Conservation (phyloP, 345 rosid genomes). For the Clarkia xantiana region DNA sequence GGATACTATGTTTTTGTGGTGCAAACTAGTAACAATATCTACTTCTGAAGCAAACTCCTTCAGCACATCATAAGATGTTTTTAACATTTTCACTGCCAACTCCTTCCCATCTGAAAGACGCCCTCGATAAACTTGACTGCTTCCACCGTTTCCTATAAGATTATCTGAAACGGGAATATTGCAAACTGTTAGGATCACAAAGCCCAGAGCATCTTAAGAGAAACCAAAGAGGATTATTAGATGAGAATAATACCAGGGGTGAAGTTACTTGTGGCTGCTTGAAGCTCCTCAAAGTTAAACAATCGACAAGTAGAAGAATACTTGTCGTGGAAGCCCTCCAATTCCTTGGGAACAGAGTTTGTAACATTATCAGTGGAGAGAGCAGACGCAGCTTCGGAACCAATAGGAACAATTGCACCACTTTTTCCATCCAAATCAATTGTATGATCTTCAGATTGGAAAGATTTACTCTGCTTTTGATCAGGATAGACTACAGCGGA, state of each 20-base stretch:
- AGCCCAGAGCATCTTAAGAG: not conserved
- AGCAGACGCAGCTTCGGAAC: slow-evolving; percentile 19
- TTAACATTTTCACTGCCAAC: slow-evolving; percentile 75
- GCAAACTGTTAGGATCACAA: not conserved
- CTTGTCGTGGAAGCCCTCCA: slow-evolving; percentile 48
- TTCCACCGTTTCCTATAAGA: slow-evolving; percentile 87
- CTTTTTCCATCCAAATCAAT: slow-evolving; percentile 38
- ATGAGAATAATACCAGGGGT: slow-evolving; percentile 29
- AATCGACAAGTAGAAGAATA: slow-evolving; percentile 72
- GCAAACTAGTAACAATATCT: slow-evolving; percentile 54
- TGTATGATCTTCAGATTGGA: slow-evolving; percentile 17
- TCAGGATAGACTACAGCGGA: slow-evolving; percentile 51
- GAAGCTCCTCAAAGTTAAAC: slow-evolving; percentile 66
- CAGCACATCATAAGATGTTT: slow-evolving; percentile 51
- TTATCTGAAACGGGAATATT: slow-evolving; percentile 31
- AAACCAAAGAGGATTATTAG: not conserved
- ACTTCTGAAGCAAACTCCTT: slow-evolving; percentile 73
- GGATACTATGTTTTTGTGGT: slow-evolving; percentile 73
- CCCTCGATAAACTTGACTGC: slow-evolving; percentile 80
- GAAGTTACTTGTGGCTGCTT: slow-evolving; percentile 54
- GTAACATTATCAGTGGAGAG: slow-evolving; percentile 26
- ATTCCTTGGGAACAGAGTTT: slow-evolving; percentile 36
- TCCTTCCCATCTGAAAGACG: slow-evolving; percentile 74
- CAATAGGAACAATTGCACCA: slow-evolving; percentile 35
- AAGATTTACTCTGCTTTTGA: slow-evolving; percentile 28